Evolutionary conservation across 331 rosid genomes (phyloP), one percentile per base, ranked within the genome.

Genomic region (Acacia concinna): DNA sequence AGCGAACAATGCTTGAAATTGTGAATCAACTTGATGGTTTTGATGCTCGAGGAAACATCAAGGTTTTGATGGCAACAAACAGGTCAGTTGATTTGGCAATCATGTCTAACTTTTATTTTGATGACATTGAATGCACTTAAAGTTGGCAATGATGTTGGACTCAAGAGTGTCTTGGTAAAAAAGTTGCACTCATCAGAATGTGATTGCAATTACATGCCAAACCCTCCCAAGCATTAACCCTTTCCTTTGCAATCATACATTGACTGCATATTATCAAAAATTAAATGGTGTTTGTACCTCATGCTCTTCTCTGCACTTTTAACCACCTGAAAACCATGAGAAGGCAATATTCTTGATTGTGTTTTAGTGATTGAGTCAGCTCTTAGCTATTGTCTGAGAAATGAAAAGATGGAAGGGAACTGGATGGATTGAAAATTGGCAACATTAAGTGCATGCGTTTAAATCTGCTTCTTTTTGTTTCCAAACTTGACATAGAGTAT

Each of bases 21-120:
- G 95, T 93, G 81, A 93, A 91, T 79, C 98, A 93, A 54, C 94
- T 93, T 44, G 97, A 93, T 85, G 97, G 97, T 1, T 93, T 93
- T 72, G 98, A 93, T 83, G 97, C 97, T 1, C 97, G 95, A 63
- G 98, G 97, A 76, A 93, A 93, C 84, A 91, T 93, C 69, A 91
- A 91, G 83, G 98, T 93, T 73, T 84, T 93, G 75, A 93, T 93
- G 98, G 98, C 97, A 47, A 91, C 97, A 52, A 93, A 93, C 83
- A 93, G 98, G 97, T 88, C 35, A 60, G 79, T 62, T 62, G 82
- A 46, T 54, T 73, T 82, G 57, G 66, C 52, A 17, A 67, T 46
- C 57, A 23, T 47, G 52, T 47, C 4, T 4, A 47, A 25, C 67
- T 62, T 2, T 46, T 32, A 23, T 11, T 27, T 43, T 25, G 41